Evolutionary conservation across 352 stramenopile genomes (phyloP), one percentile per base, ranked within the genome.

Genomic region (Phytophthora colocasiae): DNA sequence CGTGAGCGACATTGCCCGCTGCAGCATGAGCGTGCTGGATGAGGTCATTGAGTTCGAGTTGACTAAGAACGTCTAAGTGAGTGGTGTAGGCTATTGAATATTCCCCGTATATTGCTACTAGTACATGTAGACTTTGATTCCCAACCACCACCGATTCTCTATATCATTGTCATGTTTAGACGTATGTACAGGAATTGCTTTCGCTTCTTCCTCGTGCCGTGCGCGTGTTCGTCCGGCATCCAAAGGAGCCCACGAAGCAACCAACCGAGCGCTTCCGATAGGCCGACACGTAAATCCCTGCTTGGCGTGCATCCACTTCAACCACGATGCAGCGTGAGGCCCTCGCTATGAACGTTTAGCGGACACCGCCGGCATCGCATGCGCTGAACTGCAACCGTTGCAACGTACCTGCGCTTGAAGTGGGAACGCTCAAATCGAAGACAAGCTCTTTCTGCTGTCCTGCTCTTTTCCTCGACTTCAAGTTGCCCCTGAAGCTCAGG

Each of bases 21-120:
- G 71, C 50, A 81, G 73, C 45, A 77, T 81, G 61, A 78, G 73
- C 36, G 48, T 81, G 53, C 51, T 81, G 52, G 73, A 81, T 60
- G 73, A 78, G 38, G 62, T 81, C 34, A 75, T 81, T 59, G 59
- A 75, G 58, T 81, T 81, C 66, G 65, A 81, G 62, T 66, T 81
- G 36, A 71, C 69, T 9, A 75, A 81, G 66, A 71, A 71, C 27
- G 52, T 78, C 14, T 75, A 19, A 66, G 40, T 24, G 32, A 9
- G 38, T 43, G 38, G 38, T 64, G 47, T 56, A 71, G 63, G 36
- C 32, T 56, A 56, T 58, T 64, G 39, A 58, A 53, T 73, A 63
- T 72, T 63, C 12, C 44, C 51, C 46, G 63, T 71, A 71, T 58
- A 71, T 71, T 71, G 63, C 60, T 52, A 67, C 47, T 71, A 66